Percentiles rank a stretch among this genome's conserved stretches.
phyloP scores from a whole-genome alignment of 805 yeast genomes.

The Metschnikowia lunata region DNA sequence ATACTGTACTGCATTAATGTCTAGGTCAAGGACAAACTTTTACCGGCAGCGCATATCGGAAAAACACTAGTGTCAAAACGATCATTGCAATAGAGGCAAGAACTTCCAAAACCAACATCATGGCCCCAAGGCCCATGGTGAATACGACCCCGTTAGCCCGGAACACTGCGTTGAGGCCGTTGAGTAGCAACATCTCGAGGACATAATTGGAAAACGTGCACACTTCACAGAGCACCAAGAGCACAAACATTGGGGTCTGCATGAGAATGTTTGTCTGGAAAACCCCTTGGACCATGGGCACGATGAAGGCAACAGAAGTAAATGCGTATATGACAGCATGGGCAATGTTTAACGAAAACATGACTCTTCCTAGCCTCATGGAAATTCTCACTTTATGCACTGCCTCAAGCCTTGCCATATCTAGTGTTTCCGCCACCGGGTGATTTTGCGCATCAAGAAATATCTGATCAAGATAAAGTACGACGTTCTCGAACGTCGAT shows the following conservation, averaged over 20 bases:
- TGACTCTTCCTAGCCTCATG: conserved; percentile 6
- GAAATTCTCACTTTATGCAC: conserved; percentile 12
- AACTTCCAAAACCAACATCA: conserved; percentile 9
- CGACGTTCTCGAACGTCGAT: conserved; percentile 7
- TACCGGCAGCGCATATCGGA: neutral
- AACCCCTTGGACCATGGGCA: conserved; percentile 1
- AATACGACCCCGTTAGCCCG: conserved; percentile 11
- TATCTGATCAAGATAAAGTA: conserved; percentile 11
- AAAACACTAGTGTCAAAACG: neutral
- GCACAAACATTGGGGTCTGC: conserved; percentile 2
- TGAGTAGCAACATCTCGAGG: conserved; percentile 7
- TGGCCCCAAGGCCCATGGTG: conserved; percentile 10
- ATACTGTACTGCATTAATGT: too few relatives aligned
- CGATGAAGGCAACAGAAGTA: conserved; percentile 1
- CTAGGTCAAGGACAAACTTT: neutral
- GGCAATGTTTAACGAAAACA: conserved; percentile 6
- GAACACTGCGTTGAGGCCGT: conserved; percentile 8
- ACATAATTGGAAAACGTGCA: conserved; percentile 9
- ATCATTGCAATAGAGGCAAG: conserved; percentile 8
- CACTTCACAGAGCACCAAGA: conserved; percentile 10
- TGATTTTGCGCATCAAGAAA: conserved; percentile 7
- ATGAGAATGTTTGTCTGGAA: neutral
- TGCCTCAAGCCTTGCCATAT: conserved; percentile 9
- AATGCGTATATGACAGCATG: conserved; percentile 3
- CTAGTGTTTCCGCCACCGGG: conserved; percentile 6